Evolutionary conservation across 306 rosid species (phyloP).

Genomic region (Begonia peltatifolia): DNA sequence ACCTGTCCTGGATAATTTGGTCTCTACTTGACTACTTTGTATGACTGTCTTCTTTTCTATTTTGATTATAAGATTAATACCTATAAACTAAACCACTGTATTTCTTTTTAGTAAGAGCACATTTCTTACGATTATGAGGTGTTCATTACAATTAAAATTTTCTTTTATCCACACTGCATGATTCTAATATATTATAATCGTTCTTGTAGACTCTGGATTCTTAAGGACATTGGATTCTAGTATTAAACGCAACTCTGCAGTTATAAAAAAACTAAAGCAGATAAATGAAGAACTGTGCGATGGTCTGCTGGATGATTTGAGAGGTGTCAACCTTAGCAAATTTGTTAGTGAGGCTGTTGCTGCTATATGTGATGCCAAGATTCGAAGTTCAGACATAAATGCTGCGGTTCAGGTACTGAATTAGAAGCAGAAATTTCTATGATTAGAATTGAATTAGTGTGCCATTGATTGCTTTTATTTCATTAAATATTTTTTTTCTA

Average conservation of each 20-base stretch:
- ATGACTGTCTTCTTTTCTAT: too few species aligned
- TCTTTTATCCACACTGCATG: not conserved
- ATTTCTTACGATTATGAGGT: too few species aligned
- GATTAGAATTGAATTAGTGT: too few species aligned
- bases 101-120: too few species aligned
- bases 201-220: constrained; percentile 58
- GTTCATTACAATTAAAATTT: too few species aligned
- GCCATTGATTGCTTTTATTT: too few species aligned
- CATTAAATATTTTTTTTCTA: too few species aligned
- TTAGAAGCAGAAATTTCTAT: not conserved
- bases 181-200: constrained; percentile 4
- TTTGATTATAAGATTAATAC: too few species aligned
- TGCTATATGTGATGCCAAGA: constrained; percentile 90
- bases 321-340: constrained; percentile 85
- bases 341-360: constrained; percentile 98
- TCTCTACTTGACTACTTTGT: too few species aligned
- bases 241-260: constrained; percentile 91
- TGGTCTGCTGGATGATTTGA: constrained; percentile 73
- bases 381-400: constrained; percentile 80
- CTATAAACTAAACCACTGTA: too few species aligned
- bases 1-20: too few species aligned
- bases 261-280: constrained; percentile 91
- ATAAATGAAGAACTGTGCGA: constrained; percentile 95
- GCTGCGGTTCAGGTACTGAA: constrained; percentile 83
- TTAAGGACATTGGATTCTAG: constrained; percentile 91